Evolutionary conservation across 345 rosid species (phyloP).

Genomic region (Mallotus nudiflorus): DNA sequence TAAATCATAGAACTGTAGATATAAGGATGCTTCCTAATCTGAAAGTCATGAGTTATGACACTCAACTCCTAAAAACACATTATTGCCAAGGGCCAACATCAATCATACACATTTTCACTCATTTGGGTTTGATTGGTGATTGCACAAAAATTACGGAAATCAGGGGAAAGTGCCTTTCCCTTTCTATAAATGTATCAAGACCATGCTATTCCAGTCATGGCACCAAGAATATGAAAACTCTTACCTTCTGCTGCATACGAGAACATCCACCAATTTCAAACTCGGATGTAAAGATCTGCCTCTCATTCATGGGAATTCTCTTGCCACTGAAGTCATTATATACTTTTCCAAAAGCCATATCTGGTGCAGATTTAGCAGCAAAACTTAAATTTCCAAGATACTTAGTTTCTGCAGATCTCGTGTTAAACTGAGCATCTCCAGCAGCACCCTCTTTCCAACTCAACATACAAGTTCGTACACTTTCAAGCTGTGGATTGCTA

Average conservation of each 20-base stretch:
- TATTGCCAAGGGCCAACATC: not conserved
- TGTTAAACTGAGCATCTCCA: slow-evolving; percentile 27
- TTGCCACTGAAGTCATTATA: slow-evolving; percentile 34
- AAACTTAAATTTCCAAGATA: slow-evolving; percentile 34
- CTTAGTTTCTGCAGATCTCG: slow-evolving; percentile 39
- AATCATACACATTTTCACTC: not conserved
- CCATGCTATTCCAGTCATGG: not conserved
- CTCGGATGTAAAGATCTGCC: slow-evolving; percentile 32
- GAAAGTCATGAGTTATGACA: not conserved
- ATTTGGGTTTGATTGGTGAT: not conserved
- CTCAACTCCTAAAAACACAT: not conserved
- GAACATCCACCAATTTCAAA: slow-evolving; percentile 37
- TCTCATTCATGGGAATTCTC: slow-evolving; percentile 31
- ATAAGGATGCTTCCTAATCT: not conserved
- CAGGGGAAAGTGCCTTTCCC: not conserved
- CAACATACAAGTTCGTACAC: slow-evolving; percentile 22
- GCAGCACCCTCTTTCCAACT: slow-evolving; percentile 30
- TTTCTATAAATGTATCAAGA: not conserved
- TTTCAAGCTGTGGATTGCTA: slow-evolving; percentile 31
- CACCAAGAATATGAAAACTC: slow-evolving; percentile 27
- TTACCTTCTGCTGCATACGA: slow-evolving; percentile 50
- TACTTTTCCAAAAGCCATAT: slow-evolving; percentile 31
- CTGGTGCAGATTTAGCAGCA: slow-evolving; percentile 35
- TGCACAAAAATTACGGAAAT: not conserved
- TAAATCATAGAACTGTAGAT: not conserved